Evolutionary conservation across 371 early-diverging fungal genomes (phyloP).

Genomic region (Mortierella sp.): DNA sequence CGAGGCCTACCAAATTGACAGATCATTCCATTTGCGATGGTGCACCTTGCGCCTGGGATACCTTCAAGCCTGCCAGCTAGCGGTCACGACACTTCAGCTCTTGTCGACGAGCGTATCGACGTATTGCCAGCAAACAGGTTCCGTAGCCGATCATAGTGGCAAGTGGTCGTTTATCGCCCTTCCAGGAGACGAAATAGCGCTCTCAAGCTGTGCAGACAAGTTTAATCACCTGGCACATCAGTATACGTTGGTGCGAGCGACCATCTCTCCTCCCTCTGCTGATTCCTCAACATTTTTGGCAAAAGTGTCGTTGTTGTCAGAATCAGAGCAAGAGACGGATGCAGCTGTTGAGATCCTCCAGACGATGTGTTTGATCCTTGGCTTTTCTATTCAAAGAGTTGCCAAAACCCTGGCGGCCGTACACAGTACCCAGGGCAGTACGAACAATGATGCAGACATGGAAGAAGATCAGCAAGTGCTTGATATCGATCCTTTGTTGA

Average conservation of each 20-base stretch:
- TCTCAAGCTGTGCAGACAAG: slow-evolving; percentile 32
- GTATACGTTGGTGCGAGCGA: slow-evolving; percentile 28
- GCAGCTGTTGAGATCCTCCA: slow-evolving; percentile 35
- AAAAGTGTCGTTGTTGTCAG: background rate
- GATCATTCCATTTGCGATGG: slow-evolving; percentile 33
- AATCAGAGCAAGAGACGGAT: slow-evolving; percentile 18
- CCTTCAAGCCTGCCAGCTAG: slow-evolving; percentile 32
- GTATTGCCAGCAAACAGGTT: background rate
- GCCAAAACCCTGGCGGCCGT: slow-evolving; percentile 17
- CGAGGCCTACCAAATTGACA: slow-evolving; percentile 34
- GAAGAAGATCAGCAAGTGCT: slow-evolving; percentile 14
- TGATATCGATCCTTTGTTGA: slow-evolving; percentile 46
- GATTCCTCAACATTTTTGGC: background rate
- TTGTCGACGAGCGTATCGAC: slow-evolving; percentile 14
- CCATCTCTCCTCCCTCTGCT: background rate
- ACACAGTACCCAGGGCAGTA: too few relatives aligned
- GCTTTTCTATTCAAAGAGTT: slow-evolving; percentile 28
- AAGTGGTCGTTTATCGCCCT: background rate
- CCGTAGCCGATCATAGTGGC: background rate
- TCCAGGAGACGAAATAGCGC: slow-evolving; percentile 19
- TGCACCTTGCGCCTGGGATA: slow-evolving; percentile 28
- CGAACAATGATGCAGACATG: background rate
- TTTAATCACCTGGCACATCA: slow-evolving; percentile 39
- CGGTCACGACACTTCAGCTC: slow-evolving; percentile 22
- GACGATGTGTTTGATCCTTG: slow-evolving; percentile 39